Evolutionary conservation across 2,329 filamentous ascomycete species (phyloP), one percentile per base, ranked within the genome.

Genomic region (Dactylellina leptospora): DNA sequence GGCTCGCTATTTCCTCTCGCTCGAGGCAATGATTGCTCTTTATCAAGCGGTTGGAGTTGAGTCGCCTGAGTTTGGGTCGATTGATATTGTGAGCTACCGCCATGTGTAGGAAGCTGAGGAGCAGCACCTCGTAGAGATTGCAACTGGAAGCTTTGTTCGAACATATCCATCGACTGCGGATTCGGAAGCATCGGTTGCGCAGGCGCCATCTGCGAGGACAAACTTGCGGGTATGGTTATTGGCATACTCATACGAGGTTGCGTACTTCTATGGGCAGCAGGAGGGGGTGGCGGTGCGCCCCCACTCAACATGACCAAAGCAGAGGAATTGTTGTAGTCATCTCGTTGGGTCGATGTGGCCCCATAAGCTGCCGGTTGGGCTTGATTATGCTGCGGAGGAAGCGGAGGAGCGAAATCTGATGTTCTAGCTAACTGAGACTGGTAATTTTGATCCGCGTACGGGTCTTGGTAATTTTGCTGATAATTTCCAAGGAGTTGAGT

Each of bases 1-100:
- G 66, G 66, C 16, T 71, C 66, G 28, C 66, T 71, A 28, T 63
- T 71, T 16, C 66, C 66, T 27, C 66, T 51, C 20, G 60, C 38
- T 11, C 66, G 48, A 1, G 58, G 30, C 18, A 48, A 47, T 36
- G 48, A 33, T 11, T 56, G 64, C 3, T 70, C 66, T 23, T 58
- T 50, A 25, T 8, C 36, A 13, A 36, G 22, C 4, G 44, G 18
- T 30, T 70, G 55, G 13, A 58, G 66, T 18, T 71, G 66, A 1
- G 55, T 20, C 5, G 64, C 42, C 25, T 62, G 66, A 16, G 66
- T 33, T 23, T 55, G n/a, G 8, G 58, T 38, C 5, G 56, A 11
- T 25, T 59, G 60, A 20, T 45, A 58, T 16, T 71, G 58, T 11
- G 66, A 63, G 13, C 13, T 13, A 25, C 51, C 58, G n/a, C 58